Percentiles rank a stretch among this genome's conserved stretches.
Conservation (phyloP, 768 basidiomycete genomes). For the Collybiopsis luxurians region DNA sequence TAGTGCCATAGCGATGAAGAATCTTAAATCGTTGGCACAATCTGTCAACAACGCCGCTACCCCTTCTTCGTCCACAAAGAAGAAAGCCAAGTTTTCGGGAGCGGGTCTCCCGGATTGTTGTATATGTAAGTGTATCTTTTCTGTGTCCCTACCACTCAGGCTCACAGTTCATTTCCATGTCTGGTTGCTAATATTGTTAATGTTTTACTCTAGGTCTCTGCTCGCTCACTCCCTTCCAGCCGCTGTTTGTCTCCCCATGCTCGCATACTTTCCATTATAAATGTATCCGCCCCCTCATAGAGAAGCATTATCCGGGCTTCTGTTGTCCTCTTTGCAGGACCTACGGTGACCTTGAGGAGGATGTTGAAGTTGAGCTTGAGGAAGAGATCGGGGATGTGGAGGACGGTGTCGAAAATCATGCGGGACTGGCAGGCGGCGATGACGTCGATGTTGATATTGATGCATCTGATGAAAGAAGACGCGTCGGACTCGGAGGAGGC, state of each 20-base stretch:
- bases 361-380: constrained; percentile 67
- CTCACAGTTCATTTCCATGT: no score
- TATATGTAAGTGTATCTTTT: constrained; percentile 7
- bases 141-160: no score
- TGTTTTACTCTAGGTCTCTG: constrained; percentile 48
- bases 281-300: constrained; percentile 89
- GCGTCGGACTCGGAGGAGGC: no score
- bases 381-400: no score
- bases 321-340: constrained; percentile 94
- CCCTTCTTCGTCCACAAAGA: constrained; percentile 46
- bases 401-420: no score
- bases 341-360: constrained; percentile 92
- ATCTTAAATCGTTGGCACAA: constrained; percentile 70
- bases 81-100: constrained; percentile 93
- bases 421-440: no score
- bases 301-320: constrained; percentile 90
- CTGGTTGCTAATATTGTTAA: not conserved
- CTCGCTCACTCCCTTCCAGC: constrained; percentile 89
- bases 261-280: constrained; percentile 97
- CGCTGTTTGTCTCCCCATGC: constrained; percentile 96
- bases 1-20: constrained; percentile 70
- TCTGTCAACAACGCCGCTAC: constrained; percentile 18
- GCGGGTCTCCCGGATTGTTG: constrained; percentile 32
- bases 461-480: no score
- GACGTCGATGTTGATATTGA: no score